These are phyloP conservation scores for Glomus cerebriforme DNA, from an alignment of 192 early-diverging fungal genomes.

Conservation along the genomic window DNA sequence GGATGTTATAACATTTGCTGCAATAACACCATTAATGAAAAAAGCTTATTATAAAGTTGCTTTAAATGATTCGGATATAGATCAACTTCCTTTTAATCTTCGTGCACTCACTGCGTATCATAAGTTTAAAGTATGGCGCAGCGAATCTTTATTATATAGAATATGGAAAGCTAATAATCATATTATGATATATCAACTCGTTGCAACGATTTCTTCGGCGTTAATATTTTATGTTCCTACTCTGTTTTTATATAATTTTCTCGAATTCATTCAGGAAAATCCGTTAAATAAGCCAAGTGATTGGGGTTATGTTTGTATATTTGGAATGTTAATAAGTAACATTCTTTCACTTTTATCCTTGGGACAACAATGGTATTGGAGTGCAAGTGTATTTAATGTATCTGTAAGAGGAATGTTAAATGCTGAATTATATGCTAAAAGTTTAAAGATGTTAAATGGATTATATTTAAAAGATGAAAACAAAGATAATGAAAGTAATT, in stretches of 20 bases:
- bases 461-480: not conserved
- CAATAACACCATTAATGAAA: constrained; percentile 32
- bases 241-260: constrained; percentile 36
- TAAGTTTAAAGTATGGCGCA: constrained; percentile 33
- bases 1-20: constrained; percentile 34
- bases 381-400: not conserved
- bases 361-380: constrained; percentile 11
- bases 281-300: not conserved
- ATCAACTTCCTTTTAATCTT: constrained; percentile 34
- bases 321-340: constrained; percentile 17
- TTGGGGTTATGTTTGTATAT: not conserved
- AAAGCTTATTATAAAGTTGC: constrained; percentile 27
- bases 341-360: not conserved
- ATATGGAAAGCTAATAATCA: constrained; percentile 33
- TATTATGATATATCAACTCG: constrained; percentile 32
- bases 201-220: constrained; percentile 8
- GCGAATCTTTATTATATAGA: constrained; percentile 30
- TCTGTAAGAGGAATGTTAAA: constrained; percentile 52
- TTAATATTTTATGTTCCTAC: constrained; percentile 39
- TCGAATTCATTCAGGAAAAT: constrained; percentile 35
- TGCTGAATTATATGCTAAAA: constrained; percentile 66
- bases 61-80: constrained; percentile 32
- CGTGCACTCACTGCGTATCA: constrained; percentile 38
- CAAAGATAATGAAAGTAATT: not conserved
- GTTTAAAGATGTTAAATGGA: constrained; percentile 38